These are phyloP conservation scores for Ophiocordyceps camponoti-saundersi DNA, from an alignment of 2,329 filamentous ascomycete species.

Conservation along the genomic window DNA sequence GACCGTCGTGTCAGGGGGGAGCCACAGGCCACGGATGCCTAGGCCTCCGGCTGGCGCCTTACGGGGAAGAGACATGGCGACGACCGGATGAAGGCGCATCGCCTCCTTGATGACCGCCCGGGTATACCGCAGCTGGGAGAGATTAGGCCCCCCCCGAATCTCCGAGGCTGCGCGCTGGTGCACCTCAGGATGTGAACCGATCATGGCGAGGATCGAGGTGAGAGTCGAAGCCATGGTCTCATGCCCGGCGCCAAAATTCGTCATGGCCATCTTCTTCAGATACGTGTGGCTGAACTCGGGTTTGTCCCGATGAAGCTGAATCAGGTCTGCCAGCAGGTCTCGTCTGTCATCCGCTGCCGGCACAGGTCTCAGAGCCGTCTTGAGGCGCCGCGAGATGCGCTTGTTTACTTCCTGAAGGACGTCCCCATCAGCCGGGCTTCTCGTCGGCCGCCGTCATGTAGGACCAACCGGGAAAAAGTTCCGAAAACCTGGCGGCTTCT, in stretches of 20 bases:
- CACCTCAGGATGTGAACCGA: slow-evolving; percentile 20
- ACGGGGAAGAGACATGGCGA: slow-evolving; percentile 33
- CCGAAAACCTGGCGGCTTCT: slow-evolving; percentile 23
- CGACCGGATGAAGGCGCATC: slow-evolving; percentile 31
- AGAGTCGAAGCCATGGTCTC: slow-evolving; percentile 36
- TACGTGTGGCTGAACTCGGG: slow-evolving; percentile 29
- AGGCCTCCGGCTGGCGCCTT: slow-evolving; percentile 21
- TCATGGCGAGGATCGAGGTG: slow-evolving; percentile 28
- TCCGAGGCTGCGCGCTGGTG: slow-evolving; percentile 17
- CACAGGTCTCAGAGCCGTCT: slow-evolving; percentile 11
- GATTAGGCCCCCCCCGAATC: slow-evolving; percentile 7
- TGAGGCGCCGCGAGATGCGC: slow-evolving; percentile 16
- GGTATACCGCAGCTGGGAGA: slow-evolving; percentile 14
- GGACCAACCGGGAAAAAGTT: slow-evolving; percentile 30
- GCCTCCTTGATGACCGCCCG: slow-evolving; percentile 32
- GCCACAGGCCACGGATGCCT: slow-evolving; percentile 17
- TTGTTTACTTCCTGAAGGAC: slow-evolving; percentile 15
- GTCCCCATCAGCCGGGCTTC: background rate
- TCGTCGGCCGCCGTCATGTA: background rate
- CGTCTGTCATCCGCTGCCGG: slow-evolving; percentile 12
- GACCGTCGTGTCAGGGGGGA: slow-evolving; percentile 29
- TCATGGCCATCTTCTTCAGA: slow-evolving; percentile 32
- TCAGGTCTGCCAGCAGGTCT: slow-evolving; percentile 29
- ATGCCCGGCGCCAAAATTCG: slow-evolving; percentile 38
- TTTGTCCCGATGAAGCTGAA: slow-evolving; percentile 25